A percentile compares a stretch with the other conserved stretches of the same genome.
Conservation (phyloP, 1,284 basidiomycete genomes). For the Tremellales sp. region DNA sequence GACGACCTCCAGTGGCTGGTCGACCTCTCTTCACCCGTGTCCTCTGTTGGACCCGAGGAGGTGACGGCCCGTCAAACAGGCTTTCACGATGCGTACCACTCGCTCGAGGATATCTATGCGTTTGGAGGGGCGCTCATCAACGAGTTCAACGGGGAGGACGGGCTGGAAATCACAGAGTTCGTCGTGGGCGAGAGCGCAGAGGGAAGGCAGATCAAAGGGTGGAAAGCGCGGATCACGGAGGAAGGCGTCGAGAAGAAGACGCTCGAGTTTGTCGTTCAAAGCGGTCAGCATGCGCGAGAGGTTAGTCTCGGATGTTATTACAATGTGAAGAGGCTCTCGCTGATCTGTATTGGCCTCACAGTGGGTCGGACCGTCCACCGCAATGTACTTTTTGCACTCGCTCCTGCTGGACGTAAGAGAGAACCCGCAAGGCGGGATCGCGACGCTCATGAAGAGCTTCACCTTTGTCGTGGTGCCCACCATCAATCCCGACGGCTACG, state of each 20-base stretch:
- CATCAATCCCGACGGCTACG: conserved; percentile 81
- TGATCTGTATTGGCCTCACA: conserved; percentile 35
- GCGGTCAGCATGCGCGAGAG: conserved; percentile 76
- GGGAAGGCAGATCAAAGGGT: conserved; percentile 6
- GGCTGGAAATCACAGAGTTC: conserved; percentile 29
- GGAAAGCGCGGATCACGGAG: conserved; percentile 9
- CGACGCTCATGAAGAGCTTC: conserved; percentile 56
- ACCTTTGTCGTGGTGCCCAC: conserved; percentile 73
- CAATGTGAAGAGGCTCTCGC: too few relatives aligned
- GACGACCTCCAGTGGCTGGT: conserved; percentile 35
- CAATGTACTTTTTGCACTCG: conserved; percentile 69
- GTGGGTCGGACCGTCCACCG: conserved; percentile 75
- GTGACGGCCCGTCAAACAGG: conserved; percentile 27
- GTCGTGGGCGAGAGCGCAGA: conserved; percentile 8
- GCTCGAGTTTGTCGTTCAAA: conserved; percentile 63
- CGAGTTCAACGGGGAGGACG: conserved; percentile 33
- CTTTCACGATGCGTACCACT: conserved; percentile 46
- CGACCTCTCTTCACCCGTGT: conserved; percentile 13
- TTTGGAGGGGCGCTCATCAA: conserved; percentile 40
- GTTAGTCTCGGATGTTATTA: too few relatives aligned
- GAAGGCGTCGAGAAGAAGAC: conserved; percentile 7
- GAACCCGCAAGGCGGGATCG: conserved; percentile 47
- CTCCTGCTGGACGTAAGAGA: conserved; percentile 52
- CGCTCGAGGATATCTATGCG: conserved; percentile 33
- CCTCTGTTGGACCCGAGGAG: conserved; percentile 15